These are phyloP conservation scores for Musa itinerans DNA, from an alignment of 176 grass and related monocot species.

Conservation along the genomic window DNA sequence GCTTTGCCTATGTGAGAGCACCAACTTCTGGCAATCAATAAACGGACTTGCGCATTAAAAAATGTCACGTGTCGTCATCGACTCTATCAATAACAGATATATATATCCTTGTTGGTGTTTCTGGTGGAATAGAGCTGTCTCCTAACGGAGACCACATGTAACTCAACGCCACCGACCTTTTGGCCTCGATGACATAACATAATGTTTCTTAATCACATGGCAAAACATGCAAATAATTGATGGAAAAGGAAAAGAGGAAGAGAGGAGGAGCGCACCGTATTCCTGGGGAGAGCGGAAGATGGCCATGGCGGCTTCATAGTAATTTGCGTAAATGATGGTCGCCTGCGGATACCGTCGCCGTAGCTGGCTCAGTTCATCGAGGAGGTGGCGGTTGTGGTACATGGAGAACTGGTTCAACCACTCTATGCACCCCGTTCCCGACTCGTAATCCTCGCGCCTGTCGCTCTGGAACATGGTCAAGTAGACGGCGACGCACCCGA, in stretches of 20 bases:
- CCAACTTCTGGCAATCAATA: too few relatives aligned
- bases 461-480: conserved; percentile 49
- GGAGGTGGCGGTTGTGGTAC: conserved; percentile 62
- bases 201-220: too few relatives aligned
- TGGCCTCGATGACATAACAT: not conserved
- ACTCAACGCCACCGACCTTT: not conserved
- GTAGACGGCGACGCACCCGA: conserved; percentile 62
- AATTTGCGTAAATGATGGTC: conserved; percentile 68
- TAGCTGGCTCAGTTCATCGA: conserved; percentile 36
- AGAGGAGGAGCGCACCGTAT: conserved; percentile 37
- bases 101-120: too few relatives aligned
- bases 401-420: conserved; percentile 71
- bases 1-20: too few relatives aligned
- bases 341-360: conserved; percentile 39
- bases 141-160: too few relatives aligned
- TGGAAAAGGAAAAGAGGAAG: too few relatives aligned
- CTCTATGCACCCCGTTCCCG: conserved; percentile 63
- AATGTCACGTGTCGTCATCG: too few relatives aligned
- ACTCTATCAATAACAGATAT: too few relatives aligned
- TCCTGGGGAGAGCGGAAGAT: conserved; percentile 43
- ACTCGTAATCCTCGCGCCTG: conserved; percentile 59
- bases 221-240: too few relatives aligned
- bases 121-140: too few relatives aligned
- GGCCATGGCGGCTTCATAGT: conserved; percentile 61
- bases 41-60: too few relatives aligned